These are phyloP conservation scores for Penicillium roqueforti DNA, from an alignment of 495 filamentous ascomycete genomes.

Conservation along the genomic window DNA sequence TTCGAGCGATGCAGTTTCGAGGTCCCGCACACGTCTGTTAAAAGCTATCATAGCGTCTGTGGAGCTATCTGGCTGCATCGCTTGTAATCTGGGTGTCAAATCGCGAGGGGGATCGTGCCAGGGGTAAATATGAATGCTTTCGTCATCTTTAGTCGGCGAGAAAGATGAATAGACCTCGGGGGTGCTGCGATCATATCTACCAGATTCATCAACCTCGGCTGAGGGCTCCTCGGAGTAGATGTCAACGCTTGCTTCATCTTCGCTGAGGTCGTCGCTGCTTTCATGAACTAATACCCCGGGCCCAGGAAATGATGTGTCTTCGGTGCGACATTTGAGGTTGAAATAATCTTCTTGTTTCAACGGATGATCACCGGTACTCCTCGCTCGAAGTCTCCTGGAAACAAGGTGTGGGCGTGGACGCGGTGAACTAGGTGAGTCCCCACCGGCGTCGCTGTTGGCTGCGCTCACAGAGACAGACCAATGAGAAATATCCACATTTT, in stretches of 20 bases:
- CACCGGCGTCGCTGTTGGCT: slow-evolving; percentile 40
- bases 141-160: slow-evolving; percentile 16
- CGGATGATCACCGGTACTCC: slow-evolving; percentile 44
- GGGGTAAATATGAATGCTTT: slow-evolving; percentile 32
- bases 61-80: slow-evolving; percentile 43
- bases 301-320: slow-evolving; percentile 36
- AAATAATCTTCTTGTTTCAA: slow-evolving; percentile 42
- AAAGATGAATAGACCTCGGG: slow-evolving; percentile 25
- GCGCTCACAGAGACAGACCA: slow-evolving; percentile 44
- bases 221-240: slow-evolving; percentile 31
- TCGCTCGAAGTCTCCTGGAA: slow-evolving; percentile 37
- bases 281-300: slow-evolving; percentile 46
- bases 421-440: slow-evolving; percentile 22
- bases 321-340: slow-evolving; percentile 22
- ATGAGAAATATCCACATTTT: slow-evolving; percentile 41
- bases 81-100: slow-evolving; percentile 27
- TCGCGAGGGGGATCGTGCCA: slow-evolving; percentile 42
- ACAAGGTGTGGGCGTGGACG: slow-evolving; percentile 19
- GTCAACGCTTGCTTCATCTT: slow-evolving; percentile 22
- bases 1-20: slow-evolving; percentile 54
- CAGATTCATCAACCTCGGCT: slow-evolving; percentile 28
- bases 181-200: slow-evolving; percentile 24
- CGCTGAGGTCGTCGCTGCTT: slow-evolving; percentile 38
- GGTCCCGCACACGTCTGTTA: slow-evolving; percentile 38
- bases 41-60: slow-evolving; percentile 45